Conservation (phyloP, 2,329 filamentous ascomycete genomes). For the Penicillium sp. region DNA sequence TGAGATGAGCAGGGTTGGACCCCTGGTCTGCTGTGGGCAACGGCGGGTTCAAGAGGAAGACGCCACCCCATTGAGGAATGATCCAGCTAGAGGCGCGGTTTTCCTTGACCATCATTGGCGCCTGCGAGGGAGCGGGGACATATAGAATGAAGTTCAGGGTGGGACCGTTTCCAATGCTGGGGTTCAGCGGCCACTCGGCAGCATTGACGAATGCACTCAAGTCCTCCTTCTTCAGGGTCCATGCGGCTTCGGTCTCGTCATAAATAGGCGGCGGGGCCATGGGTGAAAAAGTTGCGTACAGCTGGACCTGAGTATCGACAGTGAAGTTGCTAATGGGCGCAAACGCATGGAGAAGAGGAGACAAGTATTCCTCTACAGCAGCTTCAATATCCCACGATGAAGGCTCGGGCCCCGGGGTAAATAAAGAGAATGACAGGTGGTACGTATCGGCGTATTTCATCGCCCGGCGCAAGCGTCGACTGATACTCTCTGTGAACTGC, state of each 20-base stretch:
- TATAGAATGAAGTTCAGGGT: slow-evolving; percentile 97
- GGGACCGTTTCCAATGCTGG: slow-evolving; percentile 87
- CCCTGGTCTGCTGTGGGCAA: slow-evolving; percentile 38
- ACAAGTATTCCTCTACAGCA: slow-evolving; percentile 76
- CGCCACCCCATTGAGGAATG: slow-evolving; percentile 91
- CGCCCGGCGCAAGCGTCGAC: slow-evolving; percentile 72
- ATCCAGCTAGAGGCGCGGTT: slow-evolving; percentile 75
- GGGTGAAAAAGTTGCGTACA: slow-evolving; percentile 72
- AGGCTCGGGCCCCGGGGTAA: slow-evolving; percentile 73
- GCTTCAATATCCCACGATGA: slow-evolving; percentile 89
- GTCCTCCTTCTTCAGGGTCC: slow-evolving; percentile 76
- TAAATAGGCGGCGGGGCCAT: slow-evolving; percentile 59
- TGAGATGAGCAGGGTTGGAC: slow-evolving; percentile 52
- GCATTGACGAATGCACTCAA: slow-evolving; percentile 95
- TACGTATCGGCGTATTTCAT: slow-evolving; percentile 92
- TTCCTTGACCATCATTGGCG: slow-evolving; percentile 60
- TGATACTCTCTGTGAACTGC: slow-evolving; percentile 57
- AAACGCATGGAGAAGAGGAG: slow-evolving; percentile 75
- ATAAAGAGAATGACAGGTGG: slow-evolving; percentile 92
- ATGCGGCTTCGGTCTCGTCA: slow-evolving; percentile 55
- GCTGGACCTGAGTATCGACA: slow-evolving; percentile 91
- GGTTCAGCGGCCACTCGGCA: slow-evolving; percentile 93
- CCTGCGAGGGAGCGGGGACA: slow-evolving; percentile 67
- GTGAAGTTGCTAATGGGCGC: slow-evolving; percentile 89
- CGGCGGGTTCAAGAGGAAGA: slow-evolving; percentile 63